Conservation (phyloP, 371 early-diverging fungal species). For the Circinella umbellata region DNA sequence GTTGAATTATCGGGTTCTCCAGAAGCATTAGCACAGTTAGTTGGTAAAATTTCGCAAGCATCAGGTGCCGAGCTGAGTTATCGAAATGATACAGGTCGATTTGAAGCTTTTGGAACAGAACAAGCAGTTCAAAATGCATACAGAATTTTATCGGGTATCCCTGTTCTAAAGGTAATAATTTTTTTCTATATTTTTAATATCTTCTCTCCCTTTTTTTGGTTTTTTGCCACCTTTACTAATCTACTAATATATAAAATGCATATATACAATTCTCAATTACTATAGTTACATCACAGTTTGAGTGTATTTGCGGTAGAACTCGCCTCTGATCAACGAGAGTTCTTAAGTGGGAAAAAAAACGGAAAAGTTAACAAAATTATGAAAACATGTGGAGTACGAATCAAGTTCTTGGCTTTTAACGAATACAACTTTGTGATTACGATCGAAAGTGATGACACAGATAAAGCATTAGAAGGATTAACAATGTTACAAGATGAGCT, state of each 20-base stretch:
- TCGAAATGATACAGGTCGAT: conserved; percentile 16
- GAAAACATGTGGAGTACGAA: conserved; percentile 63
- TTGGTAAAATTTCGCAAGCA: conserved; percentile 13
- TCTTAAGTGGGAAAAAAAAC: conserved; percentile 88
- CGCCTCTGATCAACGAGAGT: conserved; percentile 78
- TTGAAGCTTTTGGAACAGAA: conserved; percentile 17
- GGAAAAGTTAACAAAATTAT: conserved; percentile 89
- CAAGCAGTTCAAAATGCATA: conserved; percentile 18
- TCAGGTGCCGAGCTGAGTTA: conserved; percentile 21
- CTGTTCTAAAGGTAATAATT: conserved; percentile 11
- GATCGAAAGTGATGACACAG: conserved; percentile 49
- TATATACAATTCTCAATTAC: not conserved
- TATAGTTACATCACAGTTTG: conserved; percentile 15
- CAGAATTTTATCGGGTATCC: conserved; percentile 9
- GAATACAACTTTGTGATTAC: conserved; percentile 74
- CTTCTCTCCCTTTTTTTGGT: too few relatives aligned
- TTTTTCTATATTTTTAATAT: too few relatives aligned
- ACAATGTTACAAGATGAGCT: conserved; percentile 72
- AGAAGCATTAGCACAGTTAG: conserved; percentile 15
- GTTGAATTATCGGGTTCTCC: conserved; percentile 13
- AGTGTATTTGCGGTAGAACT: conserved; percentile 55
- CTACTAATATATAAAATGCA: not conserved
- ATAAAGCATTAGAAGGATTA: conserved; percentile 61
- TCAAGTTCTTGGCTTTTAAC: conserved; percentile 56
- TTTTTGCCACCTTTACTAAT: too few relatives aligned